A percentile compares a stretch with the other conserved stretches of the same genome.
phyloP scores from a whole-genome alignment of 129 eudicot genomes.

The Pseudognaphalium luteoalbum region DNA sequence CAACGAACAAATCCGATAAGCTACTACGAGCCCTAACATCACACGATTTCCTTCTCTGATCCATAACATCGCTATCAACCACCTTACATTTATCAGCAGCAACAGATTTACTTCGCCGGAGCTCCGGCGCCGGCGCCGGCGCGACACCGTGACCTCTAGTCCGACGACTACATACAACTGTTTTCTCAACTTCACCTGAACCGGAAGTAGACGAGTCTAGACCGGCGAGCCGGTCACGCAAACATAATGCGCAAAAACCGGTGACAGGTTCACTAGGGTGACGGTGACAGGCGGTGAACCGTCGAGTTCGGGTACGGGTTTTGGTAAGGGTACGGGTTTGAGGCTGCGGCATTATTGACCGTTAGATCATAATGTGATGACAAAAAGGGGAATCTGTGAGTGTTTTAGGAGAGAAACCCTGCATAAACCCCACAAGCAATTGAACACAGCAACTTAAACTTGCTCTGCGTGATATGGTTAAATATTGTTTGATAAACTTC shows the following conservation, averaged over 20 bases:
- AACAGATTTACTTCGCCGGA: conserved; percentile 83
- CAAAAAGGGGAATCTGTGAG: conserved; percentile 20
- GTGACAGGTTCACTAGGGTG: conserved; percentile 75
- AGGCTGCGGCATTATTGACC: conserved; percentile 3
- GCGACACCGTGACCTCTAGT: conserved; percentile 26
- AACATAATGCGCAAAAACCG: conserved; percentile 85
- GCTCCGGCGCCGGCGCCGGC: conserved; percentile 46
- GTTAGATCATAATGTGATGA: conserved; percentile 14
- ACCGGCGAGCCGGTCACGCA: conserved; percentile 85
- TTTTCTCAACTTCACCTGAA: conserved; percentile 23
- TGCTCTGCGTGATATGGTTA: conserved; percentile 11
- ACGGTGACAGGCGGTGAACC: conserved; percentile 79
- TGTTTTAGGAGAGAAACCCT: conserved; percentile 42
- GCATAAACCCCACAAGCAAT: conserved; percentile 35
- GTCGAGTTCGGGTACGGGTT: conserved; percentile 54
- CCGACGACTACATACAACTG: conserved; percentile 19
- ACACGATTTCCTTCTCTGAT: conserved; percentile 55
- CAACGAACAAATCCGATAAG: conserved; percentile 48
- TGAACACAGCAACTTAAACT: conserved; percentile 11
- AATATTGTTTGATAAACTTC: conserved; percentile 15
- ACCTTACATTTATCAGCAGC: conserved; percentile 30
- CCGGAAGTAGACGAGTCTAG: conserved; percentile 43
- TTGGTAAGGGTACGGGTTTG: conserved; percentile 32
- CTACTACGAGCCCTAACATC: conserved; percentile 56
- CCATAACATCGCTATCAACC: conserved; percentile 1